phyloP scores from a whole-genome alignment of 306 rosid genomes.

The Glycine latifolia region DNA sequence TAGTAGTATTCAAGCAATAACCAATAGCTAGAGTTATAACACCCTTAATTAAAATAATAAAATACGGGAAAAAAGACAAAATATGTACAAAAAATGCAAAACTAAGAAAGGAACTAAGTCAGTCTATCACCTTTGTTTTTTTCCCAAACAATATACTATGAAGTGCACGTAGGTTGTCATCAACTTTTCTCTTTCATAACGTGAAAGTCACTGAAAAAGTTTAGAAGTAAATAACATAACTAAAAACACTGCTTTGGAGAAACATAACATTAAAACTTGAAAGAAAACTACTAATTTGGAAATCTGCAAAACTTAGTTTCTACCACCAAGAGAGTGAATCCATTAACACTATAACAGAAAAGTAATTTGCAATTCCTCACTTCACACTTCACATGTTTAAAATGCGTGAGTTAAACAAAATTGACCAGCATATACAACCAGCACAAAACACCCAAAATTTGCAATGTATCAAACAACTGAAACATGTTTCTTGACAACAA shows the following conservation, averaged over 20 bases:
- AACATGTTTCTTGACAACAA: no score
- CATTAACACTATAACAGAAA: background rate
- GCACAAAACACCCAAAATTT: background rate
- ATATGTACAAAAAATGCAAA: background rate
- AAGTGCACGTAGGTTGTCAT: conserved; percentile 76
- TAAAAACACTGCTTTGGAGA: conserved; percentile 32
- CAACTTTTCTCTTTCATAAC: conserved; percentile 82
- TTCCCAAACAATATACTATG: conserved; percentile 77
- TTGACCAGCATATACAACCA: background rate
- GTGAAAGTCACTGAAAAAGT: conserved; percentile 79
- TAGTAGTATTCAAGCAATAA: no score
- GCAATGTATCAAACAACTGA: background rate
- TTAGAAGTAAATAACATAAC: conserved; percentile 41
- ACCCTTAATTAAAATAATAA: no score
- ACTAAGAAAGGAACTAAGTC: conserved; percentile 6
- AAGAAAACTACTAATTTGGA: conserved; percentile 8
- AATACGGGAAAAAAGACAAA: background rate
- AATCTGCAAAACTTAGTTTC: background rate
- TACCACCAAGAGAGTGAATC: background rate
- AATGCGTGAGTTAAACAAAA: background rate
- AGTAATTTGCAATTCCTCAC: background rate
- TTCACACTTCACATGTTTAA: background rate
- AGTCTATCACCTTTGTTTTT: conserved; percentile 68
- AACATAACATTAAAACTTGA: background rate
- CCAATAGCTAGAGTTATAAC: no score